These are phyloP conservation scores for Tylopilus rubrobrunneus DNA, from an alignment of 768 basidiomycete genomes.

Conservation along the genomic window DNA sequence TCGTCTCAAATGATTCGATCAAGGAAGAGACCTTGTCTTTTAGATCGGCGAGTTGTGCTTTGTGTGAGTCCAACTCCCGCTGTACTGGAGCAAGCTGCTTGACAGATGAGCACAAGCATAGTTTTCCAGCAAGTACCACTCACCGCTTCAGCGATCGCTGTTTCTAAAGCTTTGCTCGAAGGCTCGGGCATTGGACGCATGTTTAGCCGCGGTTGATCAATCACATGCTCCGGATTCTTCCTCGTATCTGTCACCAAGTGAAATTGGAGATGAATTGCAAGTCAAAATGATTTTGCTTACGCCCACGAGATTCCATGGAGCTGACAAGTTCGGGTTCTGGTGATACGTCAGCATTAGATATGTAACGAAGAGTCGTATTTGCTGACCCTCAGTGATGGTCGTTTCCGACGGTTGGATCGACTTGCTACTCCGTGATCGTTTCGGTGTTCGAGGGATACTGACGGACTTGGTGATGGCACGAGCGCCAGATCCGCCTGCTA, in stretches of 20 bases:
- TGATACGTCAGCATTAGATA: conserved; percentile 10
- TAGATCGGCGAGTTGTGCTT: conserved; percentile 39
- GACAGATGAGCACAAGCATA: conserved; percentile 1
- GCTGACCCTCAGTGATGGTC: conserved; percentile 53
- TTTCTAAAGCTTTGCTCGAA: conserved; percentile 14
- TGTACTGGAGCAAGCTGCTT: conserved; percentile 49
- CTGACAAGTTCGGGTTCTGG: conserved; percentile 27
- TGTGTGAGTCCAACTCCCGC: conserved; percentile 45
- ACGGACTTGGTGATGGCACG: conserved; percentile 60
- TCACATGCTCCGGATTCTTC: background rate
- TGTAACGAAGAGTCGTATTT: background rate
- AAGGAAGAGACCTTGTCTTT: conserved; percentile 29
- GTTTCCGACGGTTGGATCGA: conserved; percentile 49
- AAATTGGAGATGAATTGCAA: background rate
- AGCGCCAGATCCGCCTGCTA: conserved; percentile 64
- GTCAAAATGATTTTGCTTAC: conserved; percentile 12
- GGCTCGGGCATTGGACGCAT: background rate
- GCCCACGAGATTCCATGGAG: background rate
- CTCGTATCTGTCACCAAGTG: conserved; percentile 4
- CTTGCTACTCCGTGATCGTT: conserved; percentile 47
- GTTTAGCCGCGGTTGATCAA: conserved; percentile 4
- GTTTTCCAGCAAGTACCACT: conserved; percentile 9
- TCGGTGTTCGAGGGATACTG: conserved; percentile 43
- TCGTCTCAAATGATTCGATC: conserved; percentile 32
- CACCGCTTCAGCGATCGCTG: conserved; percentile 27